Evolutionary conservation across 768 basidiomycete species (phyloP).

Genomic region (Lentinus tigrinus): DNA sequence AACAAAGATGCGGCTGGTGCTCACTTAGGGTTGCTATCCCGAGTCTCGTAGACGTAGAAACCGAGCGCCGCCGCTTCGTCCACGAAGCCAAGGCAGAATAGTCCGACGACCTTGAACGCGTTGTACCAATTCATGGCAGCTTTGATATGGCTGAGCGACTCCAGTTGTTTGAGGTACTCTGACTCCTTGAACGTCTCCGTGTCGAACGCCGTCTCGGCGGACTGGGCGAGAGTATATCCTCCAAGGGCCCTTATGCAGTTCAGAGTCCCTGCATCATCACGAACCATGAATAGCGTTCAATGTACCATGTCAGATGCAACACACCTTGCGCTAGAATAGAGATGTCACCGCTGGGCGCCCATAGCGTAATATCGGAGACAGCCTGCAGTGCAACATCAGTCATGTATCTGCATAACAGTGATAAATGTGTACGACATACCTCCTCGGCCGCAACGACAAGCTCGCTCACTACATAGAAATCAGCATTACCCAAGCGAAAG

Average conservation of each 20-base stretch:
- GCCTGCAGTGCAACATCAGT: slow-evolving; percentile 37
- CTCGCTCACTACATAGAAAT: slow-evolving; percentile 49
- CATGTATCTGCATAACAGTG: not conserved
- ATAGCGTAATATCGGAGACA: slow-evolving; percentile 52
- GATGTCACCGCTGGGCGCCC: slow-evolving; percentile 55
- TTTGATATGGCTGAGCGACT: slow-evolving; percentile 46
- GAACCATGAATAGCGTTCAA: too few relatives aligned
- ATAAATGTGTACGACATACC: slow-evolving; percentile 33
- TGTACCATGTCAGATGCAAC: slow-evolving; percentile 8
- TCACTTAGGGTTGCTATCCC: slow-evolving; percentile 64
- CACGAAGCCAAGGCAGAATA: slow-evolving; percentile 59
- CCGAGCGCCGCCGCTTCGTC: slow-evolving; percentile 62
- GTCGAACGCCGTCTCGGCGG: slow-evolving; percentile 55
- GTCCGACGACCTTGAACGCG: slow-evolving; percentile 65
- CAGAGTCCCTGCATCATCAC: slow-evolving; percentile 41
- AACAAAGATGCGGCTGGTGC: too few relatives aligned
- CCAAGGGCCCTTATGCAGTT: slow-evolving; percentile 65
- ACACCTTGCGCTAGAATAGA: slow-evolving; percentile 53
- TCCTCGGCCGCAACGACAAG: slow-evolving; percentile 59
- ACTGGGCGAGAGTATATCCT: slow-evolving; percentile 52
- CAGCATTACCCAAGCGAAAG: not conserved
- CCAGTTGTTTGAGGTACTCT: slow-evolving; percentile 47
- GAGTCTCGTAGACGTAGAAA: slow-evolving; percentile 57
- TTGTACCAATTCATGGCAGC: slow-evolving; percentile 67
- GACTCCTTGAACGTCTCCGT: slow-evolving; percentile 58